Evolutionary conservation across 441 rosid genomes (phyloP).

Genomic region (Capsella rubella): DNA sequence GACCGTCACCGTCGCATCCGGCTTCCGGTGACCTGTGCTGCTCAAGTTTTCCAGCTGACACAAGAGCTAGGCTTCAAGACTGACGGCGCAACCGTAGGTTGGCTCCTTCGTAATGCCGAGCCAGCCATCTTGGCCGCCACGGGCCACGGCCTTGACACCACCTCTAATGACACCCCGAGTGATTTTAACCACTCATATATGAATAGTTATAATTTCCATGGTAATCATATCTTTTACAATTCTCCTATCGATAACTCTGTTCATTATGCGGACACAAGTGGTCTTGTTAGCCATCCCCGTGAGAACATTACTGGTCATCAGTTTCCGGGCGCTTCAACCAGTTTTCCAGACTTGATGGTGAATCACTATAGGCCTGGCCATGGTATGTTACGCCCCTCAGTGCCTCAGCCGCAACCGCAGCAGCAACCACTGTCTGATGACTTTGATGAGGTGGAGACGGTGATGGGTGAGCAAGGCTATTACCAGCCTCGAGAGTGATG

Average conservation of each 20-base stretch:
- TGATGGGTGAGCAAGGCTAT: neutral
- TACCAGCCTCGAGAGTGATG: neutral
- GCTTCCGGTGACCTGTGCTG: neutral
- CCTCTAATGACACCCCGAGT: neutral
- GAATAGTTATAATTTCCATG: neutral
- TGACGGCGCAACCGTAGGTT: slow-evolving; percentile 5
- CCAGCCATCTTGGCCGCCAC: slow-evolving; percentile 21
- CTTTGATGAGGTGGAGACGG: neutral
- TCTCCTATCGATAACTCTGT: neutral
- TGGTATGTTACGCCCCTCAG: neutral
- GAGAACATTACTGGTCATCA: neutral
- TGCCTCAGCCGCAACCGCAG: neutral
- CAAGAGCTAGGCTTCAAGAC: slow-evolving; percentile 1
- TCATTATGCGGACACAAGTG: neutral
- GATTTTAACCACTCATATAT: neutral
- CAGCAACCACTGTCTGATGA: neutral
- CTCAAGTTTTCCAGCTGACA: slow-evolving; percentile 14
- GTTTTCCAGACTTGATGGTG: neutral
- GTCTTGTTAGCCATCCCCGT: neutral
- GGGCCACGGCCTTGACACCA: neutral
- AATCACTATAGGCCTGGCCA: neutral
- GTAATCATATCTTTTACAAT: neutral
- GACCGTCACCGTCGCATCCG: slow-evolving; percentile 22
- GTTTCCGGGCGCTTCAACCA: neutral
- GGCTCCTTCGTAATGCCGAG: slow-evolving; percentile 26